Conservation (phyloP, 2,329 filamentous ascomycete genomes). For the Chaetomium globosum region DNA sequence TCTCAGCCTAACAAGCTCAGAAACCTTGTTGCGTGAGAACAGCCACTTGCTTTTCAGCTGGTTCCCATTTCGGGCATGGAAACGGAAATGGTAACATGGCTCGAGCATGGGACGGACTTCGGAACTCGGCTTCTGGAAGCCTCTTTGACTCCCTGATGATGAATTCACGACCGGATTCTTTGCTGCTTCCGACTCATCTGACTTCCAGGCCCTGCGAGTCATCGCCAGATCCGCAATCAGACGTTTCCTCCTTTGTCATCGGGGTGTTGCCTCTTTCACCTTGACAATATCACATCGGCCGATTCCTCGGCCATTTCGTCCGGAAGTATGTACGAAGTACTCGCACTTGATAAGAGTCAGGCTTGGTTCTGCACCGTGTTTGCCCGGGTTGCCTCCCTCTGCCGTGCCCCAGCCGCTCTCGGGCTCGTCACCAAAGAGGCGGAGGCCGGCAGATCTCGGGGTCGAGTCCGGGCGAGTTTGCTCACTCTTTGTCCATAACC, state of each 20-base stretch:
- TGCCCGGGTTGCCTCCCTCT: slow-evolving; percentile 1
- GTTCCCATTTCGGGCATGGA: slow-evolving; percentile 10
- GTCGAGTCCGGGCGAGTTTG: neutral
- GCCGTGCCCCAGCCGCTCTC: neutral
- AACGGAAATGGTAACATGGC: neutral
- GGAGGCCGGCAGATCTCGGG: neutral
- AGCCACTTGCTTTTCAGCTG: slow-evolving; percentile 9
- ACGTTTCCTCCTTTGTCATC: neutral
- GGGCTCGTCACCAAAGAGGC: neutral
- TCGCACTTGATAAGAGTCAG: no score
- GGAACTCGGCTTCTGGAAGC: slow-evolving; percentile 1
- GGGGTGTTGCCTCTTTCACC: neutral
- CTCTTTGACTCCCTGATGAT: neutral
- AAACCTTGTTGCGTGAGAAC: neutral
- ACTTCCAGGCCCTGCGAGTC: slow-evolving; percentile 7
- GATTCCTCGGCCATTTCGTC: neutral
- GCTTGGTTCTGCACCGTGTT: neutral
- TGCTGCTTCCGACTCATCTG: neutral
- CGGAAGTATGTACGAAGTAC: no score
- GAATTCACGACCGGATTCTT: neutral
- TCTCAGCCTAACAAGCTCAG: slow-evolving; percentile 4
- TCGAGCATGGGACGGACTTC: neutral
- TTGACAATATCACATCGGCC: neutral
- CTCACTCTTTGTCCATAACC: neutral
- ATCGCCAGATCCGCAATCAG: neutral